Evolutionary conservation across 2,329 filamentous ascomycete genomes (phyloP).

Genomic region (Alternaria brassicicola): DNA sequence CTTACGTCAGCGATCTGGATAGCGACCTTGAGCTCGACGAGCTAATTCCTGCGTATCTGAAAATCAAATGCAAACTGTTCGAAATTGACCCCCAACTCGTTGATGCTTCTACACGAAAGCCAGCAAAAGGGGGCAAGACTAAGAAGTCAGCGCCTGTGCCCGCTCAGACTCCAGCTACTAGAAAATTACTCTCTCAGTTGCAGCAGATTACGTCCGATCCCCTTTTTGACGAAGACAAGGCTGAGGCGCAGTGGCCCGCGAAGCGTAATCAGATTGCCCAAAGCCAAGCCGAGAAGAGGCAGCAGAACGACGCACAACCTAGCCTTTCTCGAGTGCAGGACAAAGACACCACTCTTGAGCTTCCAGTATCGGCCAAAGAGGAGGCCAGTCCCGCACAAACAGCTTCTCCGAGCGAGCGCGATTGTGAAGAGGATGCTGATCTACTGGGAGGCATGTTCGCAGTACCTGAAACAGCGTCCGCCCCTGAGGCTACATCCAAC

Average conservation of each 20-base stretch:
- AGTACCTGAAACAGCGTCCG: slow-evolving; percentile 53
- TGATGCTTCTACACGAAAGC: slow-evolving; percentile 52
- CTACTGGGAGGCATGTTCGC: slow-evolving; percentile 65
- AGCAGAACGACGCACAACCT: slow-evolving; percentile 1
- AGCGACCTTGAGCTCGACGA: slow-evolving; percentile 59
- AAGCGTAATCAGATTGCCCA: slow-evolving; percentile 52
- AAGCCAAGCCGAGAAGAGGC: slow-evolving; percentile 42
- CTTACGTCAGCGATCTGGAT: slow-evolving; percentile 56
- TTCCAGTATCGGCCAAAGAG: neutral
- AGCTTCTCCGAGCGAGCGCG: slow-evolving; percentile 3
- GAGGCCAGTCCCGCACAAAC: neutral
- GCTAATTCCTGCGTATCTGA: slow-evolving; percentile 74
- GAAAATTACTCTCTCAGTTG: slow-evolving; percentile 75
- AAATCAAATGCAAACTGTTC: slow-evolving; percentile 66
- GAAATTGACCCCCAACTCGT: slow-evolving; percentile 62
- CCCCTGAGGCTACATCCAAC: slow-evolving; percentile 22
- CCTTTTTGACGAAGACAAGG: slow-evolving; percentile 56
- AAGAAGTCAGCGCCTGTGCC: slow-evolving; percentile 24
- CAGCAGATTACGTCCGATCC: slow-evolving; percentile 72
- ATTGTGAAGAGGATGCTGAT: slow-evolving; percentile 61
- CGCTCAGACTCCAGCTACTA: slow-evolving; percentile 56
- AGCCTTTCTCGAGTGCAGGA: neutral
- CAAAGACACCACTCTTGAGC: neutral
- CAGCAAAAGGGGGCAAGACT: slow-evolving; percentile 29
- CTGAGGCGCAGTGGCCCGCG: slow-evolving; percentile 55